Evolutionary conservation across 306 rosid genomes (phyloP), one percentile per base, ranked within the genome.

Genomic region (Castanea sativa): DNA sequence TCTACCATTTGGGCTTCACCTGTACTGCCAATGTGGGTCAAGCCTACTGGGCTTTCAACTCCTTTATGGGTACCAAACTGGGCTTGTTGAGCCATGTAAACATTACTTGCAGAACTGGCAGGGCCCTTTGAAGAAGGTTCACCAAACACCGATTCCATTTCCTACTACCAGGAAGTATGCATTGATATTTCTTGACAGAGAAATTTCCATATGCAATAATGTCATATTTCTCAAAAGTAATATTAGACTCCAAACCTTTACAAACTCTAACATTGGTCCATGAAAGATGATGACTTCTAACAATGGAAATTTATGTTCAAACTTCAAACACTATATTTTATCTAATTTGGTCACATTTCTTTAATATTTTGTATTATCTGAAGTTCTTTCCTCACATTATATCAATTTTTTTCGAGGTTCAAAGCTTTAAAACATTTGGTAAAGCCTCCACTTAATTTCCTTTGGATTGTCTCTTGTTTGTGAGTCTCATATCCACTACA

Each of bases 1-100:
- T 94, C 99, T 32, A 94, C 98, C 98, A 94, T 92, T 77, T 92
- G 95, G 29, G 97, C 97, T 86, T 87, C 88, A 82, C 99, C 99
- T 18, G 82, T 80, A 76, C 82, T 71, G 59, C 90, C 80, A 41
- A 89, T 87, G 76, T 94, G 98, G 75, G 97, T 91, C 83, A 94
- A 81, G 64, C 78, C 77, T 33, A 18, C n/a, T 71, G 81, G 58
- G 51, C 71, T 83, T 80, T 80, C 88, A 49, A 52, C 71, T 10
- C 2, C 72, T 75, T 73, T 79, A 55, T 18, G 84, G 75, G 90
- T 74, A 49, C 43, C 49, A 30, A 33, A 15, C 20, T 79, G 73
- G 9, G 86, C 57, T 74, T 88, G 85, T 56, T 81, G 69, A 69
- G 69, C 82, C 71, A 75, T 80, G 45, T 14, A 41, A 18, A 68